Conservation (phyloP, 306 rosid genomes). For the Lotus japonicus region DNA sequence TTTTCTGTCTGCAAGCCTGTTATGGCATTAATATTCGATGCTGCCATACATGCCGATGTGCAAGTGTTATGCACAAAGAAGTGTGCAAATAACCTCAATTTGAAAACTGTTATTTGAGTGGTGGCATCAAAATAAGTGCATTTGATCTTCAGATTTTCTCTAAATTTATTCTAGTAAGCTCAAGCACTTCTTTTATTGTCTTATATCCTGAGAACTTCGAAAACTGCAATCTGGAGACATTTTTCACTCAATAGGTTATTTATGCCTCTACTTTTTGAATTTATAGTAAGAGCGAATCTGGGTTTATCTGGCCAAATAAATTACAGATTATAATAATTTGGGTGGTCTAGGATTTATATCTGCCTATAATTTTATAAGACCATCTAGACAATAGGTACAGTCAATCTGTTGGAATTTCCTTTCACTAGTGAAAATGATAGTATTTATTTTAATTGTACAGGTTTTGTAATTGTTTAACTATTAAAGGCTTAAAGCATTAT, state of each 20-base stretch:
- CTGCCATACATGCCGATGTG: not conserved
- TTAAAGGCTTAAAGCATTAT: not conserved
- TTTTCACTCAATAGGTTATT: not conserved
- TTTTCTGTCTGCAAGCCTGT: no score
- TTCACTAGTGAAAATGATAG: not conserved
- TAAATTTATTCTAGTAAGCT: constrained; percentile 71
- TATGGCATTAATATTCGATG: no score
- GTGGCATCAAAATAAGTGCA: constrained; percentile 31
- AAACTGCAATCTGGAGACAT: not conserved
- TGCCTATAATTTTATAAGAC: not conserved
- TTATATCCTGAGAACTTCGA: not conserved
- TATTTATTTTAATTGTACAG: not conserved
- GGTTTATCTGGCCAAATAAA: not conserved
- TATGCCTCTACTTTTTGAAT: not conserved
- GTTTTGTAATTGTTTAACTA: not conserved
- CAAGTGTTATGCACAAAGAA: not conserved
- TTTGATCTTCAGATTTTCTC: constrained; percentile 49
- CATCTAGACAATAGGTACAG: not conserved
- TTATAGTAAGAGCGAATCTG: not conserved
- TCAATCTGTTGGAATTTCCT: not conserved
- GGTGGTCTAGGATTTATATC: not conserved
- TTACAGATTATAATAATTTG: not conserved
- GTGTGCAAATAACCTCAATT: not conserved
- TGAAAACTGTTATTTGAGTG: constrained; percentile 10
- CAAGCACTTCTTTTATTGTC: constrained; percentile 26